Percentiles rank a stretch among this genome's conserved stretches.
phyloP scores from a whole-genome alignment of 345 rosid species.

The Erucastrum elatum region DNA sequence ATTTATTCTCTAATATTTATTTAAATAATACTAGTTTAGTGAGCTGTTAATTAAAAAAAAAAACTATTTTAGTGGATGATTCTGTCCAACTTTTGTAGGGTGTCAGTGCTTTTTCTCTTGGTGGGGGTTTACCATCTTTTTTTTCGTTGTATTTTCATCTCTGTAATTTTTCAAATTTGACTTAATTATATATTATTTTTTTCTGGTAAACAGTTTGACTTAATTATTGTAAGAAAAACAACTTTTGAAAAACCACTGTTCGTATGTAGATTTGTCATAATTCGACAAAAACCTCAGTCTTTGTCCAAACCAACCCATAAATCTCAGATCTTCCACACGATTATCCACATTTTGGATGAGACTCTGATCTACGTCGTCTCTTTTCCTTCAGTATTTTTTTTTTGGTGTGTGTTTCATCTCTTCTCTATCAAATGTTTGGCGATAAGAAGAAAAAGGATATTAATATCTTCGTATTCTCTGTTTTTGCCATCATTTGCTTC shows the following conservation, averaged over 20 bases:
- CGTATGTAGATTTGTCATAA: slow-evolving; percentile 13
- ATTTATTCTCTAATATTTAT: not conserved
- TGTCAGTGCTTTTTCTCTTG: not conserved
- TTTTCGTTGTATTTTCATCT: not conserved
- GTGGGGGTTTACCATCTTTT: not conserved
- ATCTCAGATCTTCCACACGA: not conserved
- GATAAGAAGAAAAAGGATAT: slow-evolving; percentile 16
- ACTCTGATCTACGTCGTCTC: slow-evolving; percentile 11
- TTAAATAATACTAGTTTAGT: not conserved
- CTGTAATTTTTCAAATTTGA: not conserved
- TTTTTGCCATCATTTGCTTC: slow-evolving; percentile 47
- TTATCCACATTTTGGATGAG: not conserved
- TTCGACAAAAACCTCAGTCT: slow-evolving; percentile 6
- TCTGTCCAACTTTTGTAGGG: not conserved
- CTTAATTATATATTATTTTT: not conserved
- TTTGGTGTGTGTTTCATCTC: slow-evolving; percentile 6
- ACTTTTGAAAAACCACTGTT: not conserved
- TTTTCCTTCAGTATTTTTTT: not conserved
- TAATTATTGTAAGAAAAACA: slow-evolving; percentile 1
- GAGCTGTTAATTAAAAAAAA: not conserved
- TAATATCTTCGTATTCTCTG: slow-evolving; percentile 35
- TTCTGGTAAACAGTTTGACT: slow-evolving; percentile 16
- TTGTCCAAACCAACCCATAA: slow-evolving; percentile 26
- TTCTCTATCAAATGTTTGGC: slow-evolving; percentile 36
- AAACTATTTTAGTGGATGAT: not conserved